These are phyloP conservation scores for Chaetothyriales sp. DNA, from an alignment of 2,329 filamentous ascomycete species.

Conservation along the genomic window DNA sequence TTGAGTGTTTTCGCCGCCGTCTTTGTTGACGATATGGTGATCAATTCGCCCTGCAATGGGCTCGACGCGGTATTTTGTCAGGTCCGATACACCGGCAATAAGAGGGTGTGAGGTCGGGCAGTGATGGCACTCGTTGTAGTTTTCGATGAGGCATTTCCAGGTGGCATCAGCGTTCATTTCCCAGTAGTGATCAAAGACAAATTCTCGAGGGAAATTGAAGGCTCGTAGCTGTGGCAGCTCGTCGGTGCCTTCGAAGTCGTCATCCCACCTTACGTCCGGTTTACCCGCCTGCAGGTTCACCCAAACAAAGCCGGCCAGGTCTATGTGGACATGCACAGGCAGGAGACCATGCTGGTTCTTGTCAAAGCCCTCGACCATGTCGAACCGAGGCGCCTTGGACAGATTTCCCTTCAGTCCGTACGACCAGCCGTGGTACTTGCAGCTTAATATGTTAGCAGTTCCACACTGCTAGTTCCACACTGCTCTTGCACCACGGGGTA, in stretches of 20 bases:
- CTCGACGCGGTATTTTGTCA: constrained; percentile 39
- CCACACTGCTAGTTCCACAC: constrained; percentile 8
- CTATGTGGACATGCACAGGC: constrained; percentile 10
- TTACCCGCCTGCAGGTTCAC: constrained; percentile 11
- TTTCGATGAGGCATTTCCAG: constrained; percentile 49
- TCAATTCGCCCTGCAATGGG: constrained; percentile 42
- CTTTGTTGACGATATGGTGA: constrained; percentile 23
- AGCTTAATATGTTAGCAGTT: constrained; percentile 36
- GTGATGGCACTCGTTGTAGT: constrained; percentile 46
- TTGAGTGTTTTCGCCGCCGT: no score
- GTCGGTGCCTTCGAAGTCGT: constrained; percentile 13
- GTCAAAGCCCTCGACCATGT: constrained; percentile 43
- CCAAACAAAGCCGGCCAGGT: constrained; percentile 14
- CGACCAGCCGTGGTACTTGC: constrained; percentile 52
- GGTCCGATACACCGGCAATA: constrained; percentile 40
- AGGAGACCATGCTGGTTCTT: constrained; percentile 44
- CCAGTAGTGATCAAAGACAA: constrained; percentile 42
- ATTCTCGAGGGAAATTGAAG: no score
- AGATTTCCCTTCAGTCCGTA: constrained; percentile 46
- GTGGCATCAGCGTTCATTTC: constrained; percentile 45
- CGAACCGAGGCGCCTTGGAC: constrained; percentile 47
- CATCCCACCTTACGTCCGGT: constrained; percentile 5
- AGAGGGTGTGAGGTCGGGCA: constrained; percentile 45
- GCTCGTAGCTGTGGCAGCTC: constrained; percentile 11
- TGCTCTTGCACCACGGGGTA: constrained; percentile 40